Conservation (phyloP, 2,329 filamentous ascomycete genomes). For the Aureobasidium sp. region DNA sequence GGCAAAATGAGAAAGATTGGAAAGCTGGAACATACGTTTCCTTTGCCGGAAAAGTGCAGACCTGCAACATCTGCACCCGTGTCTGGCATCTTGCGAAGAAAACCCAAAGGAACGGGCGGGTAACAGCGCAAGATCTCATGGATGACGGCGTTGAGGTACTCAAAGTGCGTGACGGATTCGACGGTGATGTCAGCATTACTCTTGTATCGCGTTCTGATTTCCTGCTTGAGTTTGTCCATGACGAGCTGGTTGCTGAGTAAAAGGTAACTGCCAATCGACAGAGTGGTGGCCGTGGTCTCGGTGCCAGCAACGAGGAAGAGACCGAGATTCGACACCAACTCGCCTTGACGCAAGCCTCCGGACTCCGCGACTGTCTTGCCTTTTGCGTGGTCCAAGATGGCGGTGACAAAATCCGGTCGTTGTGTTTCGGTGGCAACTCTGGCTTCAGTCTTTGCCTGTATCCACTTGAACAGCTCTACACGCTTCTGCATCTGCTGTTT, state of each 20-base stretch:
- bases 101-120: conserved; percentile 39
- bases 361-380: conserved; percentile 15
- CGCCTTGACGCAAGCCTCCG: not conserved
- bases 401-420: conserved; percentile 23
- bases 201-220: conserved; percentile 37
- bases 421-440: conserved; percentile 27
- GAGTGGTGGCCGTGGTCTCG: conserved; percentile 46
- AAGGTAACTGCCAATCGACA: conserved; percentile 36
- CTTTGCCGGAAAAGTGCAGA: conserved; percentile 24
- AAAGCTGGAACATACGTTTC: conserved; percentile 17
- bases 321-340: not conserved
- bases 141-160: conserved; percentile 41
- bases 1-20: too few relatives aligned
- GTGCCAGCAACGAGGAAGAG: conserved; percentile 34
- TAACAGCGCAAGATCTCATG: conserved; percentile 42
- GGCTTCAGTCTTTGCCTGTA: conserved; percentile 23
- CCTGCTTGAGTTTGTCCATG: conserved; percentile 34
- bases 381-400: conserved; percentile 20
- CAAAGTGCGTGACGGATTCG: conserved; percentile 20
- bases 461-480: conserved; percentile 22
- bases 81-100: conserved; percentile 25
- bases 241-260: conserved; percentile 35
- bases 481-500: conserved; percentile 20
- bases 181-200: conserved; percentile 26
- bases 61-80: conserved; percentile 26